Evolutionary conservation across 768 basidiomycete species (phyloP).

Genomic region (Macrocybe gigantea): DNA sequence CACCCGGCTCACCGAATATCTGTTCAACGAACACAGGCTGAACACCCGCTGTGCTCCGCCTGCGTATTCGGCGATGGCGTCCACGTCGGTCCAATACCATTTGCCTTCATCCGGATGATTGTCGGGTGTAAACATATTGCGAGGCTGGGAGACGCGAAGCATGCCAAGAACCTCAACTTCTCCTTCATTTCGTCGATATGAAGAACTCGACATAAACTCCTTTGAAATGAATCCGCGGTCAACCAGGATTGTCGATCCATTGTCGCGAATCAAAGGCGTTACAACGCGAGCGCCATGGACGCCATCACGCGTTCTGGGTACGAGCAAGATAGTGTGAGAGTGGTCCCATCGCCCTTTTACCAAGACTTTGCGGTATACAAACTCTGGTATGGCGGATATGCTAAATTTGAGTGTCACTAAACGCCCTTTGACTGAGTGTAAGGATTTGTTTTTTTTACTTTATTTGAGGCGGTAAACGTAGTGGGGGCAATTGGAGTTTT

Average conservation of each 20-base stretch:
- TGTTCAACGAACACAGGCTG: conserved; percentile 90
- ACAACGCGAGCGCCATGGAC: conserved; percentile 82
- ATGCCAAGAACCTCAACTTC: conserved; percentile 80
- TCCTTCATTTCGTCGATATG: conserved; percentile 33
- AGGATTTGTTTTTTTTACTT: conserved; percentile 54
- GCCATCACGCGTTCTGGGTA: conserved; percentile 87
- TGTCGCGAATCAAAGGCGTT: conserved; percentile 75
- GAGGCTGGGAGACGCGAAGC: conserved; percentile 70
- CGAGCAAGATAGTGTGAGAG: conserved; percentile 70
- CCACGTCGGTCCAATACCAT: conserved; percentile 92
- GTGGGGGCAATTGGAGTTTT: conserved; percentile 75
- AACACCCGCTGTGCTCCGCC: conserved; percentile 69
- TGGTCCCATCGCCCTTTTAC: conserved; percentile 78
- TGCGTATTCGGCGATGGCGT: conserved; percentile 69
- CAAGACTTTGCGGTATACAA: conserved; percentile 80
- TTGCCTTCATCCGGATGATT: conserved; percentile 73
- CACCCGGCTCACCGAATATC: conserved; percentile 66
- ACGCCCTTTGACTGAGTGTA: too few relatives aligned
- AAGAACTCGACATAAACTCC: conserved; percentile 25
- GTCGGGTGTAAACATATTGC: conserved; percentile 83
- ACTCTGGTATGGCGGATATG: conserved; percentile 78
- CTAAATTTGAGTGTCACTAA: conserved; percentile 15
- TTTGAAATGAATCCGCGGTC: conserved; percentile 88
- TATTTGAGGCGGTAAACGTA: conserved; percentile 75
- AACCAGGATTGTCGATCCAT: conserved; percentile 82